Conservation (phyloP, 805 yeast genomes). For the Suhomyces sp. region DNA sequence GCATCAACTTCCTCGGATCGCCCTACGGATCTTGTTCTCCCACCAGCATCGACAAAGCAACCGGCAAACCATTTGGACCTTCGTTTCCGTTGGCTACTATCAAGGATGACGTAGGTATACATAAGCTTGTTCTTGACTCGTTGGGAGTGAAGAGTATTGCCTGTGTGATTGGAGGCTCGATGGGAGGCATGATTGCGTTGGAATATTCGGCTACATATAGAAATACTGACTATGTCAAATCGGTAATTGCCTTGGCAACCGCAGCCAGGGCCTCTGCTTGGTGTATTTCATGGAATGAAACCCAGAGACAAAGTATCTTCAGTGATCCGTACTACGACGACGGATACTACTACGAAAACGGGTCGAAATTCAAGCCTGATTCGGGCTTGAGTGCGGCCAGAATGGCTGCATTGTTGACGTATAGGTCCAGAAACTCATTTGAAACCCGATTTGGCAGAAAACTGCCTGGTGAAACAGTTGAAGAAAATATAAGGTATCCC, state of each 20-base stretch:
- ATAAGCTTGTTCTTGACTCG: conserved; percentile 70
- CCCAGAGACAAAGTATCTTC: conserved; percentile 94
- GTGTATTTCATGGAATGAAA: conserved; percentile 99
- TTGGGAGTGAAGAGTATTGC: conserved; percentile 80
- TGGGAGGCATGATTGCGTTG: conserved; percentile 97
- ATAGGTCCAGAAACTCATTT: conserved; percentile 87
- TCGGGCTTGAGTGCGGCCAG: conserved; percentile 94
- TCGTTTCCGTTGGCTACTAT: conserved; percentile 91
- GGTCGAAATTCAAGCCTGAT: conserved; percentile 60
- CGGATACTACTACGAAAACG: conserved; percentile 70
- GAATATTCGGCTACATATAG: conserved; percentile 73
- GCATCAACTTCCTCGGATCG: conserved; percentile 90
- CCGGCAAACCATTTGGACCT: conserved; percentile 82
- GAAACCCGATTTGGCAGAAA: conserved; percentile 90
- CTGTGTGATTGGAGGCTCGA: conserved; percentile 90
- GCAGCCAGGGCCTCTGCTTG: conserved; percentile 95
- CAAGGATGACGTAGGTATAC: conserved; percentile 87
- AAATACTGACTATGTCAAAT: conserved; percentile 62
- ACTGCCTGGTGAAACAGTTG: conserved; percentile 19
- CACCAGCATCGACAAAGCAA: conserved; percentile 71
- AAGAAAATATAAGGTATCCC: conserved; percentile 36
- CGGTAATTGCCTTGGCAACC: conserved; percentile 83
- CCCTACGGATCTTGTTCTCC: conserved; percentile 98
- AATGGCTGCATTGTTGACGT: conserved; percentile 93
- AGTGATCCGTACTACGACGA: conserved; percentile 92